Percentiles rank a stretch among this genome's conserved stretches.
Conservation (phyloP, 1,284 basidiomycete genomes). For the Cryptococcus sp. region DNA sequence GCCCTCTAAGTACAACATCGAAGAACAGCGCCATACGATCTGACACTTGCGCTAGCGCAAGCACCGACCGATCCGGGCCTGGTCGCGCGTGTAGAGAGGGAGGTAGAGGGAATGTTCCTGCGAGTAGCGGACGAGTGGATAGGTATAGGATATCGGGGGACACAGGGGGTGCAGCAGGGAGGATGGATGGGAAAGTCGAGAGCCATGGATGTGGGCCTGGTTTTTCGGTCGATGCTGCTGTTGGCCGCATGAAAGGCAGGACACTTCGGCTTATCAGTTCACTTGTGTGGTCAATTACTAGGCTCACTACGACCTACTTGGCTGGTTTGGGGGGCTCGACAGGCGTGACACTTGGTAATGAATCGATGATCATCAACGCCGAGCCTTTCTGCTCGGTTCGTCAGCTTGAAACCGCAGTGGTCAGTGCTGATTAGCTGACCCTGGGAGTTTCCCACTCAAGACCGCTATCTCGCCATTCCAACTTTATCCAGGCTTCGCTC, state of each 20-base stretch:
- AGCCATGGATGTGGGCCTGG: conserved; percentile 23
- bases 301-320: conserved; percentile 23
- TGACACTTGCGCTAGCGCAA: conserved; percentile 31
- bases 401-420: not conserved
- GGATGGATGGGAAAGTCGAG: conserved; percentile 28
- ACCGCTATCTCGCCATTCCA: conserved; percentile 20
- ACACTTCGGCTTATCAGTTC: conserved; percentile 18
- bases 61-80: not conserved
- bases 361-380: conserved; percentile 38
- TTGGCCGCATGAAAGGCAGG: conserved; percentile 25
- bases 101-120: conserved; percentile 33
- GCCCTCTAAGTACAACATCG: conserved; percentile 36
- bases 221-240: conserved; percentile 19
- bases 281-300: too few species aligned
- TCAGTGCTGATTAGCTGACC: conserved; percentile 12
- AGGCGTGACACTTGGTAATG: conserved; percentile 38
- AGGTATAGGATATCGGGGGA: conserved; percentile 33
- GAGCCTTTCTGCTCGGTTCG: conserved; percentile 34
- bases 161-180: conserved; percentile 22
- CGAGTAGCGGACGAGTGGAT: conserved; percentile 22
- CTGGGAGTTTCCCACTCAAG: conserved; percentile 22
- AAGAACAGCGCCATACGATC: conserved; percentile 30
- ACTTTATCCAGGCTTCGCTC: conserved; percentile 18
- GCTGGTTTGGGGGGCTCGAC: conserved; percentile 45
- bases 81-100: not conserved